A percentile compares a stretch with the other conserved stretches of the same genome.
phyloP scores from a whole-genome alignment of 2,329 filamentous ascomycete species.

The Geosmithia morbida region DNA sequence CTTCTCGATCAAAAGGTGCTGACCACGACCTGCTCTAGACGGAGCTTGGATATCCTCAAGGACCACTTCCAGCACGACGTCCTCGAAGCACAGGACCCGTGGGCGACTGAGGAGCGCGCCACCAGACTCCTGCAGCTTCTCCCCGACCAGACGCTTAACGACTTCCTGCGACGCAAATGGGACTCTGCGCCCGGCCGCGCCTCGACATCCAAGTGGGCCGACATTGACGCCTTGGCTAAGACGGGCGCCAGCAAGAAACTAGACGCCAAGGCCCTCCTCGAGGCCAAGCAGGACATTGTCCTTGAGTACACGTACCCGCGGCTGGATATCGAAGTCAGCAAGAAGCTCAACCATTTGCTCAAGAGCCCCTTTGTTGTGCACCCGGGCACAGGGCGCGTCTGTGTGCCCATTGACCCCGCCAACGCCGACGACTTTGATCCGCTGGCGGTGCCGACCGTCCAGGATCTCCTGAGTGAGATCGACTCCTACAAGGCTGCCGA shows the following conservation, averaged over 20 bases:
- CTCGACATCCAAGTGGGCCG: slow-evolving; percentile 77
- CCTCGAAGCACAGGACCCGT: slow-evolving; percentile 75
- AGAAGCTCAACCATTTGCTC: slow-evolving; percentile 95
- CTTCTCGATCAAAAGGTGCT: not conserved
- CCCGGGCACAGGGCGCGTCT: slow-evolving; percentile 84
- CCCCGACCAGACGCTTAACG: slow-evolving; percentile 63
- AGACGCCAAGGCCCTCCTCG: slow-evolving; percentile 59
- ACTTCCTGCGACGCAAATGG: slow-evolving; percentile 82
- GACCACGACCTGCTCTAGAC: slow-evolving; percentile 25
- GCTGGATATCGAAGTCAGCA: slow-evolving; percentile 92
- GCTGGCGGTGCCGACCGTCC: slow-evolving; percentile 76
- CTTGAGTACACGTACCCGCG: slow-evolving; percentile 97
- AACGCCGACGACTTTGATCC: slow-evolving; percentile 76
- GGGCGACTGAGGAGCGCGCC: slow-evolving; percentile 53
- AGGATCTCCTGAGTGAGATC: slow-evolving; percentile 68
- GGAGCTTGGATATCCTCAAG: slow-evolving; percentile 75
- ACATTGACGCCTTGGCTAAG: slow-evolving; percentile 79
- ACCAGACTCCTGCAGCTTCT: slow-evolving; percentile 73
- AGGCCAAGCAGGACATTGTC: slow-evolving; percentile 91
- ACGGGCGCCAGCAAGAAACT: slow-evolving; percentile 57
- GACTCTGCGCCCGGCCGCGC: slow-evolving; percentile 64
- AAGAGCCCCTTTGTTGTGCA: slow-evolving; percentile 96
- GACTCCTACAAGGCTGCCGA: slow-evolving; percentile 53
- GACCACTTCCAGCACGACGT: slow-evolving; percentile 75
- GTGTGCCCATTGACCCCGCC: slow-evolving; percentile 76